phyloP scores from a whole-genome alignment of 345 rosid species.

The Dipteronia dyeriana region DNA sequence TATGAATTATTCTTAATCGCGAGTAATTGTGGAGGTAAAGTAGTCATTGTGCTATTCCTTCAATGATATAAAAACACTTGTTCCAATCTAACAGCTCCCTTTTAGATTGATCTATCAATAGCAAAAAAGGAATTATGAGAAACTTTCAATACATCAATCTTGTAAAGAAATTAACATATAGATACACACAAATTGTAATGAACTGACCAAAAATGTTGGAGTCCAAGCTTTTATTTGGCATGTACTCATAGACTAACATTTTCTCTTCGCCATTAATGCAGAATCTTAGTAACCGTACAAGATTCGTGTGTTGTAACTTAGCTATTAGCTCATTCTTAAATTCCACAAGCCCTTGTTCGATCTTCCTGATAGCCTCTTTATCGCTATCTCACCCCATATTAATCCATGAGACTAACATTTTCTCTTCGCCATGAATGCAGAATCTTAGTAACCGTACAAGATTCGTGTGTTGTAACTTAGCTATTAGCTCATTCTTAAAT shows the following conservation, averaged over 20 bases:
- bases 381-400: slow-evolving; percentile 21
- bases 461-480: slow-evolving; percentile 24
- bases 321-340: slow-evolving; percentile 37
- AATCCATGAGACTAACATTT: slow-evolving; percentile 12
- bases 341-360: slow-evolving; percentile 33
- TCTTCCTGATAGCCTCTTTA: slow-evolving; percentile 23
- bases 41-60: slow-evolving; percentile 16
- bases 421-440: slow-evolving; percentile 21
- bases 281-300: slow-evolving; percentile 26
- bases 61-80: neutral
- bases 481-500: slow-evolving; percentile 31
- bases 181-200: neutral
- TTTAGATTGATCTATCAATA: neutral
- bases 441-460: slow-evolving; percentile 23
- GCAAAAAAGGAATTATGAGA: neutral
- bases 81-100: neutral
- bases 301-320: slow-evolving; percentile 23
- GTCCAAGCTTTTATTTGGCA: slow-evolving; percentile 23
- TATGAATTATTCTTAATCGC: slow-evolving; percentile 8
- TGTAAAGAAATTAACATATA: too few relatives aligned
- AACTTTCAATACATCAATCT: neutral
- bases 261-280: slow-evolving; percentile 24
- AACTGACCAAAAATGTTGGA: slow-evolving; percentile 20
- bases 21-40: slow-evolving; percentile 12
- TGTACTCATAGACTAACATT: slow-evolving; percentile 26